These are phyloP conservation scores for Brassica carinata DNA, from an alignment of 345 rosid genomes.

Conservation along the genomic window DNA sequence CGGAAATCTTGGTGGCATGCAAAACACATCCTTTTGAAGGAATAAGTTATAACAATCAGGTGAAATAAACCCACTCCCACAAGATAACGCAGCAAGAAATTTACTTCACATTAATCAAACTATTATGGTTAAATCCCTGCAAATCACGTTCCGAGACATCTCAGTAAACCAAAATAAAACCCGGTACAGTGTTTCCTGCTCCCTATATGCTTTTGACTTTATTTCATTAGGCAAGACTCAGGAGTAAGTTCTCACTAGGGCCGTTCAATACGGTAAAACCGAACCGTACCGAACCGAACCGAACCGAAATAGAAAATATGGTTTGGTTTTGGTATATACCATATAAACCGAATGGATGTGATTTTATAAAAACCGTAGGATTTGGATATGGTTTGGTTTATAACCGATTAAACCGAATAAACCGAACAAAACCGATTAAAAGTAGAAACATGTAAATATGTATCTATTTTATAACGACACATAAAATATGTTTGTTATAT, in stretches of 20 bases:
- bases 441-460: too few relatives aligned
- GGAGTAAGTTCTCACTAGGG: constrained; percentile 26
- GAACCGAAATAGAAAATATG: too few relatives aligned
- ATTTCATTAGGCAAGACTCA: constrained; percentile 26
- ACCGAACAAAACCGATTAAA: too few relatives aligned
- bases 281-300: too few relatives aligned
- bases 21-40: not conserved
- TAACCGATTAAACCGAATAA: too few relatives aligned
- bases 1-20: constrained; percentile 1
- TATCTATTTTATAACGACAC: too few relatives aligned
- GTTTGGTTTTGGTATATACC: too few relatives aligned
- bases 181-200: constrained; percentile 19
- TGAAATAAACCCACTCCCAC: constrained; percentile 10
- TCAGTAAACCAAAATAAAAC: constrained; percentile 30
- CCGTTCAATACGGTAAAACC: too few relatives aligned
- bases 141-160: constrained; percentile 33
- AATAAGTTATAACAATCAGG: not conserved
- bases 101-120: constrained; percentile 34
- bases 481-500: too few relatives aligned
- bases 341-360: too few relatives aligned
- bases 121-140: constrained; percentile 22
- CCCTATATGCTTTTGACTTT: constrained; percentile 32
- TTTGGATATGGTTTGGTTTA: too few relatives aligned
- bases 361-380: too few relatives aligned
- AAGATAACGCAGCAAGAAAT: constrained; percentile 2